Evolutionary conservation across 805 yeast genomes (phyloP).

Genomic region (Saturnispora halmiae): DNA sequence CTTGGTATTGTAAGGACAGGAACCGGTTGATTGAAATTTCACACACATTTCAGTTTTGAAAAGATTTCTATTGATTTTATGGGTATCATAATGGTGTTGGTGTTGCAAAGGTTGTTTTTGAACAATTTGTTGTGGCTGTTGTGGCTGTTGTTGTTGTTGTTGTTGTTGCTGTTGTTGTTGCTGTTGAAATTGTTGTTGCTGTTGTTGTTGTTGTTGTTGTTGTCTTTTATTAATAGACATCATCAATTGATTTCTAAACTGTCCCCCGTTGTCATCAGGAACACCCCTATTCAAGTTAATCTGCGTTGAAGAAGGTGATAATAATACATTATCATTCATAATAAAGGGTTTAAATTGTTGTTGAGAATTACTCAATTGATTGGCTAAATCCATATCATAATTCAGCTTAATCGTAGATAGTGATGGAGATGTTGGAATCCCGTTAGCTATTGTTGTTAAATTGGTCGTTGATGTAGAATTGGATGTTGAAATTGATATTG

Average conservation of each 20-base stretch:
- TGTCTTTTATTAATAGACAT: constrained; percentile 6
- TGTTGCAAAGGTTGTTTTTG: not conserved
- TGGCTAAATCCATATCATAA: not conserved
- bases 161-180: not conserved
- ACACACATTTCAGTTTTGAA: constrained; percentile 90
- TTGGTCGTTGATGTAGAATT: not conserved
- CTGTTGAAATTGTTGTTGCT: constrained; percentile 2
- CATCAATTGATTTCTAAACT: constrained; percentile 6
- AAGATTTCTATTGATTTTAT: constrained; percentile 27
- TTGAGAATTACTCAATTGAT: not conserved
- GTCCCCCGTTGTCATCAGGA: constrained; percentile 1
- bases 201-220: constrained; percentile 2
- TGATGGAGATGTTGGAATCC: constrained; percentile 5
- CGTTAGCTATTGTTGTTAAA: not conserved
- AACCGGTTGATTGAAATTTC: constrained; percentile 58
- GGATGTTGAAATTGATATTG: not conserved
- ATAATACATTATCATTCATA: not conserved
- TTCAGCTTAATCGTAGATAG: not conserved
- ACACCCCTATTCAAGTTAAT: constrained; percentile 1
- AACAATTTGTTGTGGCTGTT: not conserved
- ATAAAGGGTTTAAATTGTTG: not conserved
- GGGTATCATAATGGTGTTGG: not conserved
- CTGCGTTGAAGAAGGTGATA: constrained; percentile 1
- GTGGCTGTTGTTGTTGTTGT: constrained; percentile 2
- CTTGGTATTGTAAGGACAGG: constrained; percentile 81